Percentiles rank a stretch among this genome's conserved stretches.
These are phyloP conservation scores for Rugosomyces carneus DNA, from an alignment of 1,284 basidiomycete species.

Conservation along the genomic window DNA sequence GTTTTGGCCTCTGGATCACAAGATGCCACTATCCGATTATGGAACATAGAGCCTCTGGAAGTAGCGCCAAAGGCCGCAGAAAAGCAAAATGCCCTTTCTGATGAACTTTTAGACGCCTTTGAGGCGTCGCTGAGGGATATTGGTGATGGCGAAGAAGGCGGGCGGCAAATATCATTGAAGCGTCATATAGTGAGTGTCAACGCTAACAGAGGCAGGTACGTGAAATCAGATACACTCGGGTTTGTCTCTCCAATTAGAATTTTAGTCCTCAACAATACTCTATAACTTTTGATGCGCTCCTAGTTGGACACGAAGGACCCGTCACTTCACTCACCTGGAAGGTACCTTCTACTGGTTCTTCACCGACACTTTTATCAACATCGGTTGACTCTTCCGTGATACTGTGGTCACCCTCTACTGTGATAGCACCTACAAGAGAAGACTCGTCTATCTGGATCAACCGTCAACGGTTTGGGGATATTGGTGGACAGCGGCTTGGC, in stretches of 20 bases:
- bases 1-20: constrained; percentile 87
- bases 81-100: constrained; percentile 32
- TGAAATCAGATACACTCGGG: neutral
- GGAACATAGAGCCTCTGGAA: constrained; percentile 60
- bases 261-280: constrained; percentile 57
- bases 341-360: constrained; percentile 30
- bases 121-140: constrained; percentile 73
- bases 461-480: constrained; percentile 83
- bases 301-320: constrained; percentile 89
- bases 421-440: constrained; percentile 35
- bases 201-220: constrained; percentile 43
- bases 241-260: neutral
- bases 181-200: constrained; percentile 71
- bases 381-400: constrained; percentile 92
- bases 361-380: constrained; percentile 70
- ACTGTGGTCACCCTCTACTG: constrained; percentile 77
- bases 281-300: constrained; percentile 84
- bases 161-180: constrained; percentile 79
- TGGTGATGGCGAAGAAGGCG: constrained; percentile 63
- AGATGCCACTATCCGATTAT: constrained; percentile 86
- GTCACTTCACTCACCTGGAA: constrained; percentile 86
- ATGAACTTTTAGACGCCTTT: constrained; percentile 82
- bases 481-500: constrained; percentile 83
- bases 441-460: constrained; percentile 81
- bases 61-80: constrained; percentile 15